These are phyloP conservation scores for Fomitopsis pulvina DNA, from an alignment of 768 basidiomycete genomes.

Conservation along the genomic window DNA sequence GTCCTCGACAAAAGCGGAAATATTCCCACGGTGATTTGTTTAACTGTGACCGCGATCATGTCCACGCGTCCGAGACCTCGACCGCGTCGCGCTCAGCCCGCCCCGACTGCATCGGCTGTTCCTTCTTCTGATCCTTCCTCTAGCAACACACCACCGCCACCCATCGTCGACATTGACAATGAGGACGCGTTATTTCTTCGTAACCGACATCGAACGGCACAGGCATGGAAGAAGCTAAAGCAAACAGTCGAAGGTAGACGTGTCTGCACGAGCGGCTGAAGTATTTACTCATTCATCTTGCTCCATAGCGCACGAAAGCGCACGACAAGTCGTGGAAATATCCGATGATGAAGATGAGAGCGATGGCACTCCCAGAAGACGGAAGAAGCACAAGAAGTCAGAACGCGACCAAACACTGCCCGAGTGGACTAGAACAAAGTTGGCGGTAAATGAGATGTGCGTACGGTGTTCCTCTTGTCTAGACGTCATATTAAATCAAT, in stretches of 20 bases:
- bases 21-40: conserved; percentile 20
- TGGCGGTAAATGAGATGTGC: conserved; percentile 4
- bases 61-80: conserved; percentile 28
- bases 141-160: conserved; percentile 4
- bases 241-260: conserved; percentile 48
- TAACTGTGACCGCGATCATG: conserved; percentile 21
- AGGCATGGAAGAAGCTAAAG: conserved; percentile 56
- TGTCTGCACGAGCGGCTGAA: background rate
- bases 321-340: background rate
- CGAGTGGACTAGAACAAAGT: conserved; percentile 15
- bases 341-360: conserved; percentile 9
- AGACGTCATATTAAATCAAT: background rate
- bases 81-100: conserved; percentile 39
- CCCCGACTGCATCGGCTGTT: conserved; percentile 8
- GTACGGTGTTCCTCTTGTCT: background rate
- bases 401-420: conserved; percentile 5
- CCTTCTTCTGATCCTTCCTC: conserved; percentile 10
- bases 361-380: conserved; percentile 5
- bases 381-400: conserved; percentile 6
- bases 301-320: conserved; percentile 5
- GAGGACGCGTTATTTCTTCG: conserved; percentile 67
- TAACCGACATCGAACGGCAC: conserved; percentile 49
- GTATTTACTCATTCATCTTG: background rate
- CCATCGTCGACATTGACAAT: conserved; percentile 34
- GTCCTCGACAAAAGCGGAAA: conserved; percentile 11